Percentiles rank a stretch among this genome's conserved stretches.
These are phyloP conservation scores for Salvia sclarea DNA, from an alignment of 305 asterid species.

Conservation along the genomic window DNA sequence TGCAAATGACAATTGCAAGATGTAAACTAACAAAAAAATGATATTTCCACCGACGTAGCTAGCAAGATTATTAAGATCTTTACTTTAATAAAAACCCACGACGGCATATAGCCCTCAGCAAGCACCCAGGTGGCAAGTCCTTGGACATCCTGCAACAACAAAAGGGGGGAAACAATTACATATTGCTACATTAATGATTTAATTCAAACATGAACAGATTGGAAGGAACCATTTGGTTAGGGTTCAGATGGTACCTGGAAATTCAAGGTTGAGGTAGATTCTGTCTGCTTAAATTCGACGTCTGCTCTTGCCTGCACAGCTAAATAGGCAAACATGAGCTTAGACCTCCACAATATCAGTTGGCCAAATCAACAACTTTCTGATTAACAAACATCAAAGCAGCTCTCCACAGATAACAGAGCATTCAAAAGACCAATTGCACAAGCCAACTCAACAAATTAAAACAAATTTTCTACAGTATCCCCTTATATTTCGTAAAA, in stretches of 20 bases:
- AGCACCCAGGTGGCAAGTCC: conserved; percentile 96
- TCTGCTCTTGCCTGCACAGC: conserved; percentile 80
- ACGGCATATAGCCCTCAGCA: conserved; percentile 93
- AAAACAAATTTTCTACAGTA: background rate
- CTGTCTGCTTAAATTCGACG: conserved; percentile 63
- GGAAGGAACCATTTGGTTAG: background rate
- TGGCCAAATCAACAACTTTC: background rate
- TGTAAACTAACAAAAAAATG: background rate
- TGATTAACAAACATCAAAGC: conserved; percentile 15
- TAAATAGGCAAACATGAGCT: conserved; percentile 4
- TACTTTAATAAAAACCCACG: conserved; percentile 93
- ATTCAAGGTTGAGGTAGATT: conserved; percentile 68
- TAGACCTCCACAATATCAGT: conserved; percentile 2
- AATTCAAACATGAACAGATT: background rate
- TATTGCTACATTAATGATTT: too few relatives aligned
- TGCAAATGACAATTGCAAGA: conserved; percentile 44
- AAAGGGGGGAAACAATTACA: too few relatives aligned
- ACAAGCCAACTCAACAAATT: background rate
- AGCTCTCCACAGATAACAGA: conserved; percentile 3
- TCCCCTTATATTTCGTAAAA: background rate
- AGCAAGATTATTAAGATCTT: conserved; percentile 22
- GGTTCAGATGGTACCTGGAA: conserved; percentile 52
- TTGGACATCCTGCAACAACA: conserved; percentile 72
- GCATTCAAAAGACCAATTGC: background rate
- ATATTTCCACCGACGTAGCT: background rate